phyloP scores from a whole-genome alignment of 306 rosid species.

The Glycine latifolia region DNA sequence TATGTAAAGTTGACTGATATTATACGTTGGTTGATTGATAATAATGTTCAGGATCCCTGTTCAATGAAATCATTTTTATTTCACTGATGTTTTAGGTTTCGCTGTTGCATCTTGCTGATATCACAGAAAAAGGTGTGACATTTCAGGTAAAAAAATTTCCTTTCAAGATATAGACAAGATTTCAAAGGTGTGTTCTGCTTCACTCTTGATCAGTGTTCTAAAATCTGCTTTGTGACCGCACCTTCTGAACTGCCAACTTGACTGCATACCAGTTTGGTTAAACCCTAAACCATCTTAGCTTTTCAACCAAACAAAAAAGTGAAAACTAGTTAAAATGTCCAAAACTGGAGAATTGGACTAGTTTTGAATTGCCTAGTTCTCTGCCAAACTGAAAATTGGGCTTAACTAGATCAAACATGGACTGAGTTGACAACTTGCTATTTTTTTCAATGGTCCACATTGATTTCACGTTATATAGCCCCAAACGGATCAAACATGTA shows the following conservation, averaged over 20 bases:
- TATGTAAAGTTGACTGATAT: slow-evolving; percentile 28
- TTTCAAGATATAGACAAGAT: slow-evolving; percentile 14
- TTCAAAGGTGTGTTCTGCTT: slow-evolving; percentile 29
- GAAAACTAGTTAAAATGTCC: not conserved
- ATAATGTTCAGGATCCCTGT: slow-evolving; percentile 15
- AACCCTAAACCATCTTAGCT: not conserved
- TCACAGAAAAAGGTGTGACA: slow-evolving; percentile 95
- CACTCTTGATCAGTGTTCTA: slow-evolving; percentile 23
- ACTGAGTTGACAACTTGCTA: not conserved
- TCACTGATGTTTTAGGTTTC: slow-evolving; percentile 70
- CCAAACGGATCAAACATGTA: not conserved
- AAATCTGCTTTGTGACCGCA: slow-evolving; percentile 8
- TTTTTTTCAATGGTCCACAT: not conserved
- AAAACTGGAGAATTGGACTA: not conserved
- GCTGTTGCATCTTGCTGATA: slow-evolving; percentile 95
- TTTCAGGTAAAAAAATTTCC: slow-evolving; percentile 74
- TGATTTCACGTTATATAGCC: not conserved
- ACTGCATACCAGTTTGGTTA: not conserved
- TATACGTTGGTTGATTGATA: slow-evolving; percentile 28
- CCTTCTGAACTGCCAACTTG: not conserved
- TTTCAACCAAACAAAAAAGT: slow-evolving; percentile 5
- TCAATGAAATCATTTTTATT: slow-evolving; percentile 33
- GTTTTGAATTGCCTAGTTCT: too few relatives aligned
- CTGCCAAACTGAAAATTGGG: not conserved
- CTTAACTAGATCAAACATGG: not conserved